Evolutionary conservation across 768 basidiomycete genomes (phyloP), one percentile per base, ranked within the genome.

Genomic region (Tremella mesenterica): DNA sequence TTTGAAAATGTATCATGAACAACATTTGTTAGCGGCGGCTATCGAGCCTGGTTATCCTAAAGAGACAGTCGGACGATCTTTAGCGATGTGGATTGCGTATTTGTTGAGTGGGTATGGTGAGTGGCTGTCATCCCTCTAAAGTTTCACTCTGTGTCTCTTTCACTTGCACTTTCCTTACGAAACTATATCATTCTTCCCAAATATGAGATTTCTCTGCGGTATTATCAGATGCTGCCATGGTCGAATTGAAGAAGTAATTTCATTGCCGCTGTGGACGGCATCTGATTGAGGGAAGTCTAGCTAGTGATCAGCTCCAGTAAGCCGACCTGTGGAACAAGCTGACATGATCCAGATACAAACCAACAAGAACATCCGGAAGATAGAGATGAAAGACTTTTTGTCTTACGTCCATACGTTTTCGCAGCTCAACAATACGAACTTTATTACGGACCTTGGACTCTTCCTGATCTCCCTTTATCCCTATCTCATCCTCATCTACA

Each of bases 141-240:
- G n/a, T n/a, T 28, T 13, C 30, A 21, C 21, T 47, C 16, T 13
- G 10, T 20, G 14, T 44, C 43, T 44, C 20, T 29, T 8, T 12
- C 46, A 48, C 23, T 29, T 8, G 12, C 85, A 66, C 88, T 87
- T 7, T 79, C 75, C 63, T 87, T n/a, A n/a, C n/a, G n/a, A n/a
- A n/a, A n/a, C n/a, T n/a, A n/a, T n/a, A n/a, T n/a, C n/a, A n/a
- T n/a, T n/a, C n/a, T n/a, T n/a, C n/a, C n/a, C n/a, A n/a, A n/a
- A n/a, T n/a, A n/a, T n/a, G n/a, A n/a, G n/a, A n/a, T n/a, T n/a
- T n/a, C n/a, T n/a, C n/a, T n/a, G n/a, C n/a, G 80, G 81, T 20
- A 79, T 83, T 52, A 88, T 82, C 52, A 85, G 76, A 57, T 86
- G 9, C 5, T 28, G 21, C 39, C 12, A 16, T 10, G n/a, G n/a